Evolutionary conservation across 1,284 basidiomycete species (phyloP).

Genomic region (Cutaneotrichosporon sp.): DNA sequence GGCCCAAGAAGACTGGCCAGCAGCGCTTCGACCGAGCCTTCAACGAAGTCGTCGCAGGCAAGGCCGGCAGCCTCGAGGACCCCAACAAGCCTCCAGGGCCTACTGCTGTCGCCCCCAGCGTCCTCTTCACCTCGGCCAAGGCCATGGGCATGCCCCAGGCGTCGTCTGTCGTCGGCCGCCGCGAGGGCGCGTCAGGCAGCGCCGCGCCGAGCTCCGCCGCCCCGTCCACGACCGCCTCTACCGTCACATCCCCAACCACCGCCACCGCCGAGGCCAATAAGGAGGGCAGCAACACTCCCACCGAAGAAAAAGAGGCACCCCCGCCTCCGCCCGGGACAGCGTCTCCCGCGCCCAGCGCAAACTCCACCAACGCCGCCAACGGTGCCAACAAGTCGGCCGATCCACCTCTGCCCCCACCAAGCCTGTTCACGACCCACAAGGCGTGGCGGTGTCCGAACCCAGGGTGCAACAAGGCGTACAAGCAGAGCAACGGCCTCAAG

Average conservation of each 20-base stretch:
- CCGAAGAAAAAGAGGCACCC: neutral
- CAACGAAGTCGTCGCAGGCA: slow-evolving; percentile 45
- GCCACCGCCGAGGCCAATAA: slow-evolving; percentile 1
- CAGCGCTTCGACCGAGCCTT: slow-evolving; percentile 42
- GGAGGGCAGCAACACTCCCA: neutral
- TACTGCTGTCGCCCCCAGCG: slow-evolving; percentile 41
- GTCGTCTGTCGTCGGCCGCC: slow-evolving; percentile 25
- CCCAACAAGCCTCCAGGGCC: slow-evolving; percentile 22
- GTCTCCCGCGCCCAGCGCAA: slow-evolving; percentile 3
- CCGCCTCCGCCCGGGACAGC: slow-evolving; percentile 6
- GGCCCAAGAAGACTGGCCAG: slow-evolving; percentile 20
- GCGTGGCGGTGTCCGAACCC: slow-evolving; percentile 95
- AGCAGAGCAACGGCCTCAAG: slow-evolving; percentile 94
- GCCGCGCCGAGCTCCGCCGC: neutral
- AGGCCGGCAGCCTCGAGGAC: slow-evolving; percentile 33
- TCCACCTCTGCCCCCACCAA: slow-evolving; percentile 38
- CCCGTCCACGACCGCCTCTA: neutral
- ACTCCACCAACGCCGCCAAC: slow-evolving; percentile 8
- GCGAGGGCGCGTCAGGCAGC: slow-evolving; percentile 8
- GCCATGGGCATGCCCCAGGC: slow-evolving; percentile 38
- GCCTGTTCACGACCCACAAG: slow-evolving; percentile 57
- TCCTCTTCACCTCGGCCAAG: slow-evolving; percentile 37
- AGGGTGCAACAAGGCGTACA: slow-evolving; percentile 97
- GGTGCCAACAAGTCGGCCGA: slow-evolving; percentile 28
- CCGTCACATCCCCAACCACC: slow-evolving; percentile 3